Conservation (phyloP, 352 stramenopile genomes). For the Phytophthora aleatoria region DNA sequence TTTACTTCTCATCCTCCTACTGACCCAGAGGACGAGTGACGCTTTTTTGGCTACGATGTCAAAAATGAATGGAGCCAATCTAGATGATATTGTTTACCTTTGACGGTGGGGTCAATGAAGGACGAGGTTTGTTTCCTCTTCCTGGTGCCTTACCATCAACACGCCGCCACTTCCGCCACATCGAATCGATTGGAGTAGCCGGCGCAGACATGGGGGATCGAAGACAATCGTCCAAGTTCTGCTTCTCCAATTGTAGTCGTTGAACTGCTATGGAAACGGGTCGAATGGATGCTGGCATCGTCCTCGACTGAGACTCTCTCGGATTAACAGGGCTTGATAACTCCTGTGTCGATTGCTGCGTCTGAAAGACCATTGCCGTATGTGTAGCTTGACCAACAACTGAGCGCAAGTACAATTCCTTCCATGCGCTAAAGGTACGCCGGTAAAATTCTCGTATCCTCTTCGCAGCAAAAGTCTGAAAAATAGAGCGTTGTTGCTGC, state of each 20-base stretch:
- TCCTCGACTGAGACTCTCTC: not conserved
- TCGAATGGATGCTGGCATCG: constrained; percentile 10
- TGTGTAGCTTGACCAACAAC: constrained; percentile 66
- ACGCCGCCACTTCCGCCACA: constrained; percentile 35
- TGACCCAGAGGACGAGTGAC: constrained; percentile 14
- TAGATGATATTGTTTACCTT: not conserved
- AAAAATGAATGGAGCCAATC: too few species aligned
- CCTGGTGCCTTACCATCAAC: constrained; percentile 12
- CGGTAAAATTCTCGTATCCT: constrained; percentile 16
- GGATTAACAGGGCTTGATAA: not conserved
- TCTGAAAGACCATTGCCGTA: constrained; percentile 56
- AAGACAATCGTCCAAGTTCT: not conserved
- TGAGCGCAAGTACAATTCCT: constrained; percentile 52
- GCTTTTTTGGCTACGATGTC: too few species aligned
- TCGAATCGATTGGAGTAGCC: constrained; percentile 18
- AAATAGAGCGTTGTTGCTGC: constrained; percentile 16
- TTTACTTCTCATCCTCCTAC: constrained; percentile 15
- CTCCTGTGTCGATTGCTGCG: constrained; percentile 10
- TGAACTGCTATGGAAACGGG: constrained; percentile 1
- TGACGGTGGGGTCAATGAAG: not conserved
- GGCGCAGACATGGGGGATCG: constrained; percentile 3
- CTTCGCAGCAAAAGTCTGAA: constrained; percentile 6
- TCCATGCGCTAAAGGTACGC: constrained; percentile 49
- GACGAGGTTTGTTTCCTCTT: constrained; percentile 9
- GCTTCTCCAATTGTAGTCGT: constrained; percentile 1